These are phyloP conservation scores for Neurospora africana DNA, from an alignment of 495 filamentous ascomycete species.

Conservation along the genomic window DNA sequence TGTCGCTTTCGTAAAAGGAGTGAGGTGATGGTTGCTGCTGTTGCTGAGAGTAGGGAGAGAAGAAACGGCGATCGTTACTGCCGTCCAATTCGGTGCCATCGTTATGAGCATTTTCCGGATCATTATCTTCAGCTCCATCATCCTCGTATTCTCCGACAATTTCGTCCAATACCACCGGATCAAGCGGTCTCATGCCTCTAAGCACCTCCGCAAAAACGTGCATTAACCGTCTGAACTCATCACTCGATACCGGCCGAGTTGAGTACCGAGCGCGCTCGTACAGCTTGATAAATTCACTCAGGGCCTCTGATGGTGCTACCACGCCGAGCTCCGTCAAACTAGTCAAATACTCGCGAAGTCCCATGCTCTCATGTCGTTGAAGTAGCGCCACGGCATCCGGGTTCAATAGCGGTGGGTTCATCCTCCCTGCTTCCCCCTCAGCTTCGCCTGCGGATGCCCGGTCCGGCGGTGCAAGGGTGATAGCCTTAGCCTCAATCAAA, in stretches of 20 bases:
- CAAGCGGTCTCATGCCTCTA: conserved; percentile 58
- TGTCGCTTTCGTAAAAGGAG: conserved; percentile 32
- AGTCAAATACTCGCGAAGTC: conserved; percentile 67
- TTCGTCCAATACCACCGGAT: conserved; percentile 33
- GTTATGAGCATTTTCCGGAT: conserved; percentile 18
- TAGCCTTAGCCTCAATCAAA: conserved; percentile 85
- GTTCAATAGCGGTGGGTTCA: conserved; percentile 30
- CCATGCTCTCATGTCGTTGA: conserved; percentile 60
- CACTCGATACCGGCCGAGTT: conserved; percentile 40
- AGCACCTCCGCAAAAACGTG: conserved; percentile 75
- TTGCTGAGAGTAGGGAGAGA: background rate
- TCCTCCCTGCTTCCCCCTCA: background rate
- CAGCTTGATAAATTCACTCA: conserved; percentile 52
- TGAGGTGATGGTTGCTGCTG: background rate
- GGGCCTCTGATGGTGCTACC: conserved; percentile 46
- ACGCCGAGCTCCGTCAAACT: conserved; percentile 59
- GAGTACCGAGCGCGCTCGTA: conserved; percentile 87
- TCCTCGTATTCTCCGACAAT: background rate
- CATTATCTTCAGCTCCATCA: conserved; percentile 21
- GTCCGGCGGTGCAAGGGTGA: conserved; percentile 66
- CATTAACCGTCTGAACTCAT: conserved; percentile 75
- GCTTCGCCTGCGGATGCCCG: conserved; percentile 26
- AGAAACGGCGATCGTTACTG: conserved; percentile 11
- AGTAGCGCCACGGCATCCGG: conserved; percentile 58
- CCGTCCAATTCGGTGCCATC: conserved; percentile 40